Evolutionary conservation across 768 basidiomycete species (phyloP).

Genomic region (Mycena floridula): DNA sequence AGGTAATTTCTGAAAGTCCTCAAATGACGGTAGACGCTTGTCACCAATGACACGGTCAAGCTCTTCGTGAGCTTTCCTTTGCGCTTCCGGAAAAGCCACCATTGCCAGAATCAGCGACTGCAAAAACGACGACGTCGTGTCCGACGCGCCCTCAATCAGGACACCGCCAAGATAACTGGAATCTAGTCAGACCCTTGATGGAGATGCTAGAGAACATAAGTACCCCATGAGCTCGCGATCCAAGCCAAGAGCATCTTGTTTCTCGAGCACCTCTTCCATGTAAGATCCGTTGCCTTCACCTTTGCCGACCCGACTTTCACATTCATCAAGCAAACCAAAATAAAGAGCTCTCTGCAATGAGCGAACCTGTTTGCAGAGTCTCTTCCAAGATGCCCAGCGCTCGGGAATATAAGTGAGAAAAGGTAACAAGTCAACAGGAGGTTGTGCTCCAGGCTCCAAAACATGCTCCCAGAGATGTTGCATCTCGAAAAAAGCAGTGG

Average conservation of each 20-base stretch:
- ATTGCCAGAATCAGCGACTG: slow-evolving; percentile 15
- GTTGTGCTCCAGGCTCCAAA: slow-evolving; percentile 7
- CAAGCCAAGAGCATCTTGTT: background rate
- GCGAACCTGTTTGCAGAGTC: background rate
- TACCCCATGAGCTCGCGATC: background rate
- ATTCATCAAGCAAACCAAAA: slow-evolving; percentile 10
- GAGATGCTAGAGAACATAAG: background rate
- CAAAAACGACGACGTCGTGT: slow-evolving; percentile 14
- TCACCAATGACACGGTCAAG: slow-evolving; percentile 16
- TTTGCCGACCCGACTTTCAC: slow-evolving; percentile 12
- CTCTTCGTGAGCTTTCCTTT: slow-evolving; percentile 17
- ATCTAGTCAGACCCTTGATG: background rate
- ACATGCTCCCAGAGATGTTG: background rate
- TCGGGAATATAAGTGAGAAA: slow-evolving; percentile 12
- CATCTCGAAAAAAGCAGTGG: slow-evolving; percentile 3
- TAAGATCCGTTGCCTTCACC: slow-evolving; percentile 16
- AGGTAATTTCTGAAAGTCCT: slow-evolving; percentile 12
- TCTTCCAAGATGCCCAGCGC: slow-evolving; percentile 13
- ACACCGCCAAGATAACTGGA: slow-evolving; percentile 15
- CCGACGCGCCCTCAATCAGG: slow-evolving; percentile 19
- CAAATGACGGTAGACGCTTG: slow-evolving; percentile 9
- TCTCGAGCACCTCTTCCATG: slow-evolving; percentile 16
- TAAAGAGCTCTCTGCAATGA: background rate
- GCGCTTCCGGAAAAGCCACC: slow-evolving; percentile 18
- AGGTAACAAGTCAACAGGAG: slow-evolving; percentile 13